A percentile compares a stretch with the other conserved stretches of the same genome.
Conservation (phyloP, 176 grass and related monocot species). For the Raddia distichophylla region DNA sequence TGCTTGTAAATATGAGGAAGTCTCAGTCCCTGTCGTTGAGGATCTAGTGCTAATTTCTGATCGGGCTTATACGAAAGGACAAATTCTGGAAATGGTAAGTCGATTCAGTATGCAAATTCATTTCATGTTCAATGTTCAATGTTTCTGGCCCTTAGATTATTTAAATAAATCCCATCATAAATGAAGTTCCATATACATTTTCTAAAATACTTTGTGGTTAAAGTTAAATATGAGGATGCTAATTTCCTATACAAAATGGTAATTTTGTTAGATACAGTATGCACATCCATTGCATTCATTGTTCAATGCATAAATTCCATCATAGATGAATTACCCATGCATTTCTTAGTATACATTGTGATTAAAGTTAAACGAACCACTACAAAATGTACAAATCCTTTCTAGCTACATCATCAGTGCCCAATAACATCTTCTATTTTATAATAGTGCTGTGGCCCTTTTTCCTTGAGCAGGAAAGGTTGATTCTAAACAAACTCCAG, state of each 20-base stretch:
- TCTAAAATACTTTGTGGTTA: neutral
- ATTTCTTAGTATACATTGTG: neutral
- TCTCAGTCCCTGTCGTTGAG: conserved; percentile 84
- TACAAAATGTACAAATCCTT: conserved; percentile 2
- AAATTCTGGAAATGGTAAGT: conserved; percentile 92
- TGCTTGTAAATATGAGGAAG: conserved; percentile 95
- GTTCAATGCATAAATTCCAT: too few relatives aligned
- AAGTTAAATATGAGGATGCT: too few relatives aligned
- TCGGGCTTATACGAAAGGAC: conserved; percentile 63
- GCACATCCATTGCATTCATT: too few relatives aligned
- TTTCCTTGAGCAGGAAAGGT: conserved; percentile 68
- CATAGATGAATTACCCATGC: too few relatives aligned
- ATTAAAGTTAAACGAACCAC: neutral
- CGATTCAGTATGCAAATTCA: neutral
- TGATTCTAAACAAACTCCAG: conserved; percentile 65
- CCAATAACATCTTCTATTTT: too few relatives aligned
- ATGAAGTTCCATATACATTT: neutral
- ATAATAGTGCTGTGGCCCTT: neutral
- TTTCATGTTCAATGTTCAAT: neutral
- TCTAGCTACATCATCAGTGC: neutral
- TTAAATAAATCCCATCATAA: too few relatives aligned
- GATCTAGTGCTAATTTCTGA: conserved; percentile 84
- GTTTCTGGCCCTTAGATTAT: neutral
- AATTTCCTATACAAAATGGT: too few relatives aligned
- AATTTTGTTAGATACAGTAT: too few relatives aligned